phyloP scores from a whole-genome alignment of 2,329 filamentous ascomycete genomes.

The Coniosporium tulheliwenetii region DNA sequence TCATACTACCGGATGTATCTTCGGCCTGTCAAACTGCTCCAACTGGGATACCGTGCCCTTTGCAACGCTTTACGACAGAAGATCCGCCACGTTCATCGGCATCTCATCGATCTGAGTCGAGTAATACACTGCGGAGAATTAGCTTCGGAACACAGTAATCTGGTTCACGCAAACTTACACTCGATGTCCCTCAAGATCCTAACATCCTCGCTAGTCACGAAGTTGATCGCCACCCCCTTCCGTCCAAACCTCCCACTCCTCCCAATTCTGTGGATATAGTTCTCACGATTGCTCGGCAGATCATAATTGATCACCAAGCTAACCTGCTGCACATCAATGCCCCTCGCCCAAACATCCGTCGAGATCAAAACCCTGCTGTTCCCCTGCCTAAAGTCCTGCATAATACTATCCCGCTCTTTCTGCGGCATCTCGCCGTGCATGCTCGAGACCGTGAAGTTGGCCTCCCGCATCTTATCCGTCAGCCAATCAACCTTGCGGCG shows the following conservation, averaged over 20 bases:
- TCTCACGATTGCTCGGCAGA: constrained; percentile 95
- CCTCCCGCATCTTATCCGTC: constrained; percentile 90
- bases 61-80: constrained; percentile 11
- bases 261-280: constrained; percentile 99
- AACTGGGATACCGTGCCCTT: background rate
- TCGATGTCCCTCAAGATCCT: constrained; percentile 96
- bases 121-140: constrained; percentile 56
- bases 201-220: constrained; percentile 95
- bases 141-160: constrained; percentile 10
- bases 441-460: constrained; percentile 82
- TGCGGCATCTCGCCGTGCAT: constrained; percentile 99
- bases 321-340: constrained; percentile 99
- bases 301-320: constrained; percentile 99
- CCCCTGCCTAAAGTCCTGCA: constrained; percentile 99
- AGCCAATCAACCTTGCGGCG: constrained; percentile 99
- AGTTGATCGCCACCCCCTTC: constrained; percentile 99
- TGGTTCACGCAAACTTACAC: constrained; percentile 39
- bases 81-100: constrained; percentile 80
- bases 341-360: constrained; percentile 93
- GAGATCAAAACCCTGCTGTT: constrained; percentile 97
- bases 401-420: constrained; percentile 93
- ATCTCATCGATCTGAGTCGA: constrained; percentile 97
- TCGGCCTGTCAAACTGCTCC: background rate
- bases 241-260: constrained; percentile 98
- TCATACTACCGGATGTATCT: background rate